Conservation (phyloP, 768 basidiomycete genomes). For the Tylopilus plumbeoviolaceoides region DNA sequence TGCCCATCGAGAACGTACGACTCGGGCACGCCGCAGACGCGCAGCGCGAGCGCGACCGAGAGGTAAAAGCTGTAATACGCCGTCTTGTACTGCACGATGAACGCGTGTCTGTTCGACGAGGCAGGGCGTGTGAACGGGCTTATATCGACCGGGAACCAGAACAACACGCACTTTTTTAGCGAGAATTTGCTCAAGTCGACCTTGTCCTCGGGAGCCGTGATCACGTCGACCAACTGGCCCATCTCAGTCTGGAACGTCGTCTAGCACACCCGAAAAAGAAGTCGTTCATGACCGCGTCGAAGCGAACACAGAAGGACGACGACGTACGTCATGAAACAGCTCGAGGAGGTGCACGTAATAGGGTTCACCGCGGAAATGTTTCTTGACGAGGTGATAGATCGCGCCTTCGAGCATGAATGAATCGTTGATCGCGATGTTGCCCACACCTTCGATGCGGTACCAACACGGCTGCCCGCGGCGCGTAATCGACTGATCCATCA, state of each 20-base stretch:
- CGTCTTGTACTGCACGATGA: constrained; percentile 97
- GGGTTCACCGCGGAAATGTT: constrained; percentile 71
- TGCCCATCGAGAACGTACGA: constrained; percentile 39
- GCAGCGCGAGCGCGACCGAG: constrained; percentile 92
- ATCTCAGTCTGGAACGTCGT: constrained; percentile 90
- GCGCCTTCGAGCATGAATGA: constrained; percentile 93
- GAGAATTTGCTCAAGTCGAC: constrained; percentile 90
- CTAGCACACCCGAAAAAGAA: constrained; percentile 8
- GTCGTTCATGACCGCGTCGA: too few relatives aligned
- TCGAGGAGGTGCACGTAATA: constrained; percentile 92
- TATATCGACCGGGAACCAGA: too few relatives aligned
- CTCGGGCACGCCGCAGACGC: constrained; percentile 62
- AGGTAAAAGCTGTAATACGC: constrained; percentile 99
- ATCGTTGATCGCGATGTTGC: constrained; percentile 92
- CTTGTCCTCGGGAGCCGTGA: constrained; percentile 88
- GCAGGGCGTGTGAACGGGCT: too few relatives aligned
- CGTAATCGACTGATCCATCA: constrained; percentile 95
- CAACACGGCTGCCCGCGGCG: constrained; percentile 94
- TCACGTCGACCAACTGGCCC: constrained; percentile 92
- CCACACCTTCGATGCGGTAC: constrained; percentile 62
- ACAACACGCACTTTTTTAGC: constrained; percentile 47
- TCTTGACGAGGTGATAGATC: constrained; percentile 88
- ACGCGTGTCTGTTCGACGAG: constrained; percentile 56
- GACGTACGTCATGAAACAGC: constrained; percentile 77
- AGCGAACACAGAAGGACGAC: neutral